These are phyloP conservation scores for Trichoderma atroviride DNA, from an alignment of 2,329 filamentous ascomycete genomes.

Conservation along the genomic window DNA sequence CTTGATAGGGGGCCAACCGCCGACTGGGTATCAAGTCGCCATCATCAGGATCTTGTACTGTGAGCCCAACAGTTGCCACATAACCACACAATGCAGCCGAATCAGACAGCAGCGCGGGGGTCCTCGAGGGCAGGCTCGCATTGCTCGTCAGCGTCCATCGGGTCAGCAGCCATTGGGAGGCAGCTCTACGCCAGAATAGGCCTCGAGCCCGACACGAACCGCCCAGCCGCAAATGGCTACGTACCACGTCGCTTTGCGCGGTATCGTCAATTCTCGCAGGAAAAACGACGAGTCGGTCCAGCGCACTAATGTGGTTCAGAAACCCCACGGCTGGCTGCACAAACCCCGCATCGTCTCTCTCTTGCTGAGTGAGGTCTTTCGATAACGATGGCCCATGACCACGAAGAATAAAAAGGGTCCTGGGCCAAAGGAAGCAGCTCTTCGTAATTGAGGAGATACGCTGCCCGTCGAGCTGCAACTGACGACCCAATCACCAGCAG, in stretches of 20 bases:
- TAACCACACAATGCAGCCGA: neutral
- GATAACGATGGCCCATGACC: neutral
- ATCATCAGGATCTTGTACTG: neutral
- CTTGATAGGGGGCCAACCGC: neutral
- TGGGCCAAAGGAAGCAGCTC: constrained; percentile 7
- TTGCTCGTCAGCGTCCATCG: constrained; percentile 11
- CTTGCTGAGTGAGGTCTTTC: neutral
- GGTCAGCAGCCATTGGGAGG: constrained; percentile 22
- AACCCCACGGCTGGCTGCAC: constrained; percentile 10
- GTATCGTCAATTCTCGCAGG: neutral
- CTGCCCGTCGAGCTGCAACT: constrained; percentile 12
- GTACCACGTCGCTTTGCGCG: constrained; percentile 24
- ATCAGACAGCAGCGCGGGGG: neutral
- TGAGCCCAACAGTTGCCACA: constrained; percentile 22
- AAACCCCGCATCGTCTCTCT: constrained; percentile 19
- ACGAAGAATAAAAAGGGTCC: constrained; percentile 11
- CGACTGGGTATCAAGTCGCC: neutral
- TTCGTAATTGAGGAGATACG: neutral
- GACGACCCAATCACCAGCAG: neutral
- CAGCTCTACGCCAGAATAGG: constrained; percentile 20
- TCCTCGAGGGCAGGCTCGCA: constrained; percentile 1
- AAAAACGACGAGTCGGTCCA: constrained; percentile 19
- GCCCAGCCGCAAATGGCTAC: neutral
- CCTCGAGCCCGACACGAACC: constrained; percentile 8
- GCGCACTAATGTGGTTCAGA: constrained; percentile 6